Conservation (phyloP, 371 early-diverging fungal genomes). For the Apophysomyces trapeziformis region DNA sequence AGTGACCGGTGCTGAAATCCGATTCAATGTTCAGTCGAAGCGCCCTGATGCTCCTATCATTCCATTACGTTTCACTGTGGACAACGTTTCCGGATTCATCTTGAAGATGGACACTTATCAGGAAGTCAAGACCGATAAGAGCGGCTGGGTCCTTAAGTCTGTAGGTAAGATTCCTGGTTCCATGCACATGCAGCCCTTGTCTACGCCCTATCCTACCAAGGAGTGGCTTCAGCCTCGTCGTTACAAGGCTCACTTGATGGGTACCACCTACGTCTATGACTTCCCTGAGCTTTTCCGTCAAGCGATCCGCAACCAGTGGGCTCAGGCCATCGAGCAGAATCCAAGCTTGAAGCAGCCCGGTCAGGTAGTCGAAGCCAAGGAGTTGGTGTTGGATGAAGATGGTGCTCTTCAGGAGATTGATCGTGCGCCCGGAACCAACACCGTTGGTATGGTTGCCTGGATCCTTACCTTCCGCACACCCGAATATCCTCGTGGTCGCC, state of each 20-base stretch:
- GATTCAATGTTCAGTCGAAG: slow-evolving; percentile 85
- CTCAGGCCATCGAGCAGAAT: slow-evolving; percentile 62
- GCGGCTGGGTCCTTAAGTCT: slow-evolving; percentile 77
- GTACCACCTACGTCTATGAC: slow-evolving; percentile 98
- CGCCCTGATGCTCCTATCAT: slow-evolving; percentile 67
- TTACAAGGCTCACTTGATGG: slow-evolving; percentile 97
- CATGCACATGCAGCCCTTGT: slow-evolving; percentile 83
- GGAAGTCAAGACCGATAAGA: slow-evolving; percentile 80
- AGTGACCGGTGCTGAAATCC: slow-evolving; percentile 93
- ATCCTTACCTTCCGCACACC: slow-evolving; percentile 89
- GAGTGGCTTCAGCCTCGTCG: slow-evolving; percentile 96
- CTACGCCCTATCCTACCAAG: slow-evolving; percentile 89
- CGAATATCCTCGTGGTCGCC: slow-evolving; percentile 91
- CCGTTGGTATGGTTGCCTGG: slow-evolving; percentile 98
- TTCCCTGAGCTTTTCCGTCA: slow-evolving; percentile 96
- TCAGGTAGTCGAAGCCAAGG: slow-evolving; percentile 77
- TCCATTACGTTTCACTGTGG: slow-evolving; percentile 91
- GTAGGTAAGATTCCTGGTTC: slow-evolving; percentile 75
- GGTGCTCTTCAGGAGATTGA: slow-evolving; percentile 77
- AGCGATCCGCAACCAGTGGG: slow-evolving; percentile 79
- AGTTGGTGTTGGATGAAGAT: slow-evolving; percentile 88
- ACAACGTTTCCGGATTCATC: slow-evolving; percentile 91
- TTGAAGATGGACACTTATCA: slow-evolving; percentile 91
- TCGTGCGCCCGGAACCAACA: slow-evolving; percentile 91
- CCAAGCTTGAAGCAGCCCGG: slow-evolving; percentile 59